Evolutionary conservation across 805 yeast genomes (phyloP), one percentile per base, ranked within the genome.

Genomic region (Saturnispora besseyi): DNA sequence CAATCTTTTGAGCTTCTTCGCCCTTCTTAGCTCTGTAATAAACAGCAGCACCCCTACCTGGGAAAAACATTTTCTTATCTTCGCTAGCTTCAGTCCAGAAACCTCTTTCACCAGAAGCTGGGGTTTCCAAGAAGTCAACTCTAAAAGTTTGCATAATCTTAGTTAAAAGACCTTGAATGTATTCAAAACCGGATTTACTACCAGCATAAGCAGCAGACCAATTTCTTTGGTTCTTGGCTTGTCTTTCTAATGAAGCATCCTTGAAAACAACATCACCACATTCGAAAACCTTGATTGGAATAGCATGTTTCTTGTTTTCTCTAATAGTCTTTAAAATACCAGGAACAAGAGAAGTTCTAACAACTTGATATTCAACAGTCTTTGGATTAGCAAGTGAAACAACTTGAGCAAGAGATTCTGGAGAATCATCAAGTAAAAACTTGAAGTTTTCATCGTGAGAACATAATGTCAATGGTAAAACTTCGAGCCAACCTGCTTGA

Each of bases 401-500:
- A 31, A 89, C 98, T 46, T 70, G 71, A n/a, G 80, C 77, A 29
- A 48, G 36, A 21, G 50, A 48, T 29, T 33, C 30, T 59, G 75
- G 77, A 66, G 91, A 97, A 40, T 63, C 63, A 46, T 75, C 73
- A 65, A 87, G 82, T 64, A 93, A 76, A 72, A 79, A 90, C 65
- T 79, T 83, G 77, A 89, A 93, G 73, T 93, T 93, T 74, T 93
- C 99, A 65, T 90, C 96, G 58, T 90, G 96, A 31, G 98, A 90
- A 66, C 96, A 87, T 63, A 93, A 75, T 26, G 97, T 93, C 65
- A 93, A 77, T 38, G 99, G 96, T 81, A 93, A 72, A 45, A 89
- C 97, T 72, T 93, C 99, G 52, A 82, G 71, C 93, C 96, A 93
- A 38, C 97, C 96, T 15, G 96, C 82, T 73, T 88, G 96, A 29